These are phyloP conservation scores for Neopestalotiopsis rosae DNA, from an alignment of 2,329 filamentous ascomycete genomes.

Conservation along the genomic window DNA sequence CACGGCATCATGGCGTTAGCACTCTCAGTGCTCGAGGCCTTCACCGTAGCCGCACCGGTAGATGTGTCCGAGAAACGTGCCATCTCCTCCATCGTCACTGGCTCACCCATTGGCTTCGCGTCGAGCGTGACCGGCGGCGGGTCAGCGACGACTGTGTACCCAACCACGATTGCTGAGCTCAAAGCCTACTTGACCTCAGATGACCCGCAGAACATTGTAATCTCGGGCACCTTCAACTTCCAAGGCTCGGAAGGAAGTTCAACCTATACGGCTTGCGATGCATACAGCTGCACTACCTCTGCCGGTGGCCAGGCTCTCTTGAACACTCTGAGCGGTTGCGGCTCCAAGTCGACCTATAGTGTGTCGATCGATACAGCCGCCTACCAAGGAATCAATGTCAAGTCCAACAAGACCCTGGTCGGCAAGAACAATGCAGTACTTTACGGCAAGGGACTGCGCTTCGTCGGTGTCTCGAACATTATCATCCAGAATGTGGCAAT, in stretches of 20 bases:
- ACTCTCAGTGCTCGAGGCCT: neutral
- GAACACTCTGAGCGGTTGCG: slow-evolving; percentile 19
- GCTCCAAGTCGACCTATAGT: slow-evolving; percentile 20
- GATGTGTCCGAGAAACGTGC: neutral
- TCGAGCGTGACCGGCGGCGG: slow-evolving; percentile 56
- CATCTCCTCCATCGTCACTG: slow-evolving; percentile 3
- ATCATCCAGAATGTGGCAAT: slow-evolving; percentile 64
- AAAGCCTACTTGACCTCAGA: slow-evolving; percentile 53
- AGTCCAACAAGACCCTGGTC: slow-evolving; percentile 42
- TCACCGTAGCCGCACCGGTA: neutral
- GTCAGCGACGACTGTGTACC: slow-evolving; percentile 48
- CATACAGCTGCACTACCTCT: slow-evolving; percentile 12
- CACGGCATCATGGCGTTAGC: neutral
- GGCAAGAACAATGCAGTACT: slow-evolving; percentile 58
- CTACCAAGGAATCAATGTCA: slow-evolving; percentile 3
- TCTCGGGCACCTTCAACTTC: slow-evolving; percentile 52
- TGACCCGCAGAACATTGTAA: slow-evolving; percentile 52
- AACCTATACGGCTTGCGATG: slow-evolving; percentile 48
- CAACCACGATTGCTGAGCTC: slow-evolving; percentile 50
- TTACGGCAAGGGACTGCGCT: slow-evolving; percentile 58
- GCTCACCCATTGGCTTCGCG: slow-evolving; percentile 19
- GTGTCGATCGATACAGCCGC: slow-evolving; percentile 57
- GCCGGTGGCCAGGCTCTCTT: slow-evolving; percentile 18
- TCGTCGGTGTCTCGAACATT: slow-evolving; percentile 57
- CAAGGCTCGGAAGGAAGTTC: slow-evolving; percentile 49